Evolutionary conservation across 768 basidiomycete genomes (phyloP), one percentile per base, ranked within the genome.

Genomic region (Polyporus arcularius): DNA sequence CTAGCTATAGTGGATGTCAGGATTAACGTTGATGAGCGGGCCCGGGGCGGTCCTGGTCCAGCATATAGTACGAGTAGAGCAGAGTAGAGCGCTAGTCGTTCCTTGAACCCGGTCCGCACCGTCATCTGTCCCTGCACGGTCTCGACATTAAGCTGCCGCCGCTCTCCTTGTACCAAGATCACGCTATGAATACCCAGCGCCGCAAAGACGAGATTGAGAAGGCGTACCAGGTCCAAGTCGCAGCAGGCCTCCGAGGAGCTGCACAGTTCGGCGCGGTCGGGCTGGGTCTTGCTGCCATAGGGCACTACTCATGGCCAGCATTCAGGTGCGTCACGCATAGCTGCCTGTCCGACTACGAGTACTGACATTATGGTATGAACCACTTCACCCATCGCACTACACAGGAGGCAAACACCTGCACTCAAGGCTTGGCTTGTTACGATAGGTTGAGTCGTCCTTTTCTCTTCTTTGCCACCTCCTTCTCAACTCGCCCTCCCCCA

Each of bases 371-470:
- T 16, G 45, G 1, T n/a, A 7, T 28, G 8, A 16, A 16, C 58
- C 21, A 35, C 26, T 55, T 38, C 42, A 26, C 43, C 43, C 42
- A 14, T 16, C 39, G 26, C 35, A 28, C 60, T 7, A 18, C 58
- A 50, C 63, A 93, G 92, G 63, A 85, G 88, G 21, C 92, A 93
- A 72, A 89, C 90, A 0, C 78, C 92, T 18, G 83, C 89, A 3
- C 85, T 93, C 79, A 95, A 95, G 72, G 85, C 81, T 1, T 94
- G 92, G 71, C 74, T 94, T 4, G 82, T 92, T 7, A 85, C 86
- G 32, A 81, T 84, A 57, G 85, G 92, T 92, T 68, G 66, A 85
- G 79, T 26, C 48, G 42, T 30, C 47, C 15, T 43, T 31, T 32
- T 50, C 31, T 35, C 26, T 6, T 30, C 31, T 2, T 15, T 47